These are phyloP conservation scores for Salix caprea DNA, from an alignment of 345 rosid genomes.

Conservation along the genomic window DNA sequence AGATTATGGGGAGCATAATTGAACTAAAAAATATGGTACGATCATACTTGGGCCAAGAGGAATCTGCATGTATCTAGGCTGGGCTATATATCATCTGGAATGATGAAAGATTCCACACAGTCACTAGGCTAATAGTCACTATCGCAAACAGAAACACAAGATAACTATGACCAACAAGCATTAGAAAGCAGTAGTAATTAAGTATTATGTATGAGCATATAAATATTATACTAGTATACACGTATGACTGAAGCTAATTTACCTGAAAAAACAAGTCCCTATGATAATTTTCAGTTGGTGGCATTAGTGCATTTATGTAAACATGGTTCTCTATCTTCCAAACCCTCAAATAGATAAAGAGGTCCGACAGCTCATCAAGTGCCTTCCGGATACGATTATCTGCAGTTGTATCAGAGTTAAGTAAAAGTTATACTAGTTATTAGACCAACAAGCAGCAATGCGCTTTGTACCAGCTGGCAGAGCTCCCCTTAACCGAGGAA, in stretches of 20 bases:
- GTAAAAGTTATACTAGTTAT: background rate
- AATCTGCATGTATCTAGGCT: background rate
- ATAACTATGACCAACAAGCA: background rate
- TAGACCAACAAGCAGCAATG: background rate
- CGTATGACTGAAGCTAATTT: background rate
- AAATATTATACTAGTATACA: background rate
- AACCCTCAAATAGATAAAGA: constrained; percentile 66
- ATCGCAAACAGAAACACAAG: background rate
- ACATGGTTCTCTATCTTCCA: constrained; percentile 78
- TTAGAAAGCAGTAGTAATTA: background rate
- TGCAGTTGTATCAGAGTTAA: constrained; percentile 35
- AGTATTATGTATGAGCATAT: background rate
- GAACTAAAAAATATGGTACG: background rate
- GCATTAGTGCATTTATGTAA: constrained; percentile 78
- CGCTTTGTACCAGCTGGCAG: constrained; percentile 63
- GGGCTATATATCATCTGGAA: background rate
- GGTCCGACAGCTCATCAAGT: constrained; percentile 80
- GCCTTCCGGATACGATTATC: constrained; percentile 77
- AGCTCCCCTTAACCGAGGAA: constrained; percentile 94
- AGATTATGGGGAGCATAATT: background rate
- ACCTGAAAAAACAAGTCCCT: constrained; percentile 87
- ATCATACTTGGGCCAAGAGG: background rate
- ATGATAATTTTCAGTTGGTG: constrained; percentile 83
- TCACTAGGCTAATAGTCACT: background rate
- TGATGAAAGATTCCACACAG: background rate